phyloP scores from a whole-genome alignment of 2,329 filamentous ascomycete species.

The Aspergillus terreus region DNA sequence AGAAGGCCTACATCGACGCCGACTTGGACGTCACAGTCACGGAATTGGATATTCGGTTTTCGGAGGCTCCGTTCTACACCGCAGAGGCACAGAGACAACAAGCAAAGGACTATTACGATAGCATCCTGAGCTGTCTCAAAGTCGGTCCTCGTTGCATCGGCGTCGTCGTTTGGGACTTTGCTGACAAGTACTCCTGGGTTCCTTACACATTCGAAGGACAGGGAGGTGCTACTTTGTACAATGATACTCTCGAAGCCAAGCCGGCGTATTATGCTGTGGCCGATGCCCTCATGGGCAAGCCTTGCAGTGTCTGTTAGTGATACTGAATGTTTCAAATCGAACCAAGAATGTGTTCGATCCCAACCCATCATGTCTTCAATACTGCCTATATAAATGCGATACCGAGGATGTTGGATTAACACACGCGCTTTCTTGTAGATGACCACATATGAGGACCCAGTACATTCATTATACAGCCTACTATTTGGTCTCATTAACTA shows the following conservation, averaged over 20 bases:
- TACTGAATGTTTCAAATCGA: not conserved
- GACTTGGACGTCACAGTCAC: conserved; percentile 36
- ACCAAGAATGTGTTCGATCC: no score
- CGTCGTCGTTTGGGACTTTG: conserved; percentile 30
- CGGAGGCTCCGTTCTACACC: conserved; percentile 15
- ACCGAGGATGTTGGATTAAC: no score
- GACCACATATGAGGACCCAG: no score
- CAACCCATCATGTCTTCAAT: no score
- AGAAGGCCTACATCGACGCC: conserved; percentile 31
- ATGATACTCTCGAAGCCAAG: conserved; percentile 41
- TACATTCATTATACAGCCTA: no score
- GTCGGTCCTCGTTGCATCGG: conserved; percentile 19
- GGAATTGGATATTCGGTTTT: conserved; percentile 45
- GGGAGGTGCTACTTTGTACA: conserved; percentile 38
- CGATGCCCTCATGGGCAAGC: conserved; percentile 17
- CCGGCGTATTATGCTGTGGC: conserved; percentile 32
- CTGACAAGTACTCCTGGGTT: conserved; percentile 40
- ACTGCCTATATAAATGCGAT: no score
- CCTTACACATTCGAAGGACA: conserved; percentile 33
- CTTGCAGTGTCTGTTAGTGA: conserved; percentile 19
- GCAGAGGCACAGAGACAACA: conserved; percentile 18
- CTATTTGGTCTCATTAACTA: no score
- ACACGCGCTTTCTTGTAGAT: no score
- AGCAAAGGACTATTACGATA: conserved; percentile 22
- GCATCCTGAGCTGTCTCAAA: conserved; percentile 18